These are phyloP conservation scores for Kodamaea derodonti DNA, from an alignment of 1,139 yeast species.

Conservation along the genomic window DNA sequence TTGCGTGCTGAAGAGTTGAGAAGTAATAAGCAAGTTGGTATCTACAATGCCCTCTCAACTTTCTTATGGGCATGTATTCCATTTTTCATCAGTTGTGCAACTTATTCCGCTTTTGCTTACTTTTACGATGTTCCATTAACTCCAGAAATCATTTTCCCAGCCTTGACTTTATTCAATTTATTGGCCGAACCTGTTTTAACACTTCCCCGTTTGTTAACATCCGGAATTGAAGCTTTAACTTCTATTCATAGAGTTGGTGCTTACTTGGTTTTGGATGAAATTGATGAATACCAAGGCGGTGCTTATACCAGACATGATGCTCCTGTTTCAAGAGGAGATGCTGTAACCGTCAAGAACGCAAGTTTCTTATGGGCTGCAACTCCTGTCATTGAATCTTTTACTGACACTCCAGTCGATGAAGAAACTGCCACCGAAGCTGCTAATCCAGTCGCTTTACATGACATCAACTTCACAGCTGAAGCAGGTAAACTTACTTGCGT, in stretches of 20 bases:
- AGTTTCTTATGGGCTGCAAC: constrained; percentile 16
- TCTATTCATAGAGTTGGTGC: constrained; percentile 31
- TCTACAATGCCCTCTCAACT: constrained; percentile 26
- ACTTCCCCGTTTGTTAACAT: constrained; percentile 29
- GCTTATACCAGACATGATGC: constrained; percentile 13
- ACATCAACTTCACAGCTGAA: constrained; percentile 19
- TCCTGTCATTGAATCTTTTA: constrained; percentile 10
- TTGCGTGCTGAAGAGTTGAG: constrained; percentile 35
- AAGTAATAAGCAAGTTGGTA: constrained; percentile 27
- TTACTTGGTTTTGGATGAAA: constrained; percentile 32
- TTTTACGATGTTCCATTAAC: constrained; percentile 25
- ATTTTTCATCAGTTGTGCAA: constrained; percentile 31
- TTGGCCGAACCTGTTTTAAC: constrained; percentile 33
- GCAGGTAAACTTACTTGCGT: constrained; percentile 25
- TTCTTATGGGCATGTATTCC: constrained; percentile 40
- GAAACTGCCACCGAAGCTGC: constrained; percentile 13
- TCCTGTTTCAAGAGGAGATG: constrained; percentile 8
- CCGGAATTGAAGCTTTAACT: constrained; percentile 29
- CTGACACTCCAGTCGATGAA: constrained; percentile 7
- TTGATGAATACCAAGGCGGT: constrained; percentile 15
- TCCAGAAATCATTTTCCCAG: constrained; percentile 39
- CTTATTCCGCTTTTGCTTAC: constrained; percentile 26
- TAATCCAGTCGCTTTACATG: constrained; percentile 39
- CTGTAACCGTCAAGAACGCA: constrained; percentile 11
- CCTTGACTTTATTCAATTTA: constrained; percentile 33